A percentile compares a stretch with the other conserved stretches of the same genome.
Evolutionary conservation across 73 alveolate species (phyloP).

Genomic region (Effrenium voratum): DNA sequence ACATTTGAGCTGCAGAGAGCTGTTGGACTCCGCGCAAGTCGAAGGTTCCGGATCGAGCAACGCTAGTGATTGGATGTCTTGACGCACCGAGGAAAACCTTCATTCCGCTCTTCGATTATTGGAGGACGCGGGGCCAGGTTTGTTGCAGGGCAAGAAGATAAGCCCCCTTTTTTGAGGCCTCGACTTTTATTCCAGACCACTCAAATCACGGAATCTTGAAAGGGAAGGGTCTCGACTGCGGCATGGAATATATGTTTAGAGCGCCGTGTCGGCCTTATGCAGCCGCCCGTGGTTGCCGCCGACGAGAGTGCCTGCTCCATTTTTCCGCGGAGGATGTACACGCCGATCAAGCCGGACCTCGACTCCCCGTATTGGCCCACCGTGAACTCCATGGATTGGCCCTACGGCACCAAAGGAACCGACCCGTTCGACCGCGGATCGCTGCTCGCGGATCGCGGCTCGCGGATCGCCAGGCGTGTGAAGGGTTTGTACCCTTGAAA

Average conservation of each 20-base stretch:
- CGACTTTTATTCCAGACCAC: background rate
- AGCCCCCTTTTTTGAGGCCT: background rate
- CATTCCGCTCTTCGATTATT: constrained; percentile 52
- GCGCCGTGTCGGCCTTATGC: background rate
- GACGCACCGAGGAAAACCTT: constrained; percentile 13
- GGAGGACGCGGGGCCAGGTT: constrained; percentile 1
- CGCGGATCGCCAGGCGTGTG: no score
- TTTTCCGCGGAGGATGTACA: background rate
- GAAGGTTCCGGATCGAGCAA: background rate
- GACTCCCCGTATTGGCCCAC: constrained; percentile 35
- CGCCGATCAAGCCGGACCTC: constrained; percentile 6
- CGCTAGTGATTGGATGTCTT: background rate
- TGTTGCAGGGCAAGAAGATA: background rate
- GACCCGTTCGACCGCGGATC: background rate
- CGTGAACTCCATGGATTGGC: constrained; percentile 61
- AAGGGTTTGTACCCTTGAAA: no score
- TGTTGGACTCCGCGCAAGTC: background rate
- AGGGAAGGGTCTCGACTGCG: background rate
- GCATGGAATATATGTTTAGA: background rate
- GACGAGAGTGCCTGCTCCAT: background rate
- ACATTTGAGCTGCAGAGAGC: background rate
- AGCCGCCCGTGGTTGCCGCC: no score
- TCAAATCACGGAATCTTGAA: background rate
- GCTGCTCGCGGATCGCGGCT: no score
- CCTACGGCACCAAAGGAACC: constrained; percentile 78